Conservation (phyloP, 495 filamentous ascomycete species). For the Usnea hakonensis region DNA sequence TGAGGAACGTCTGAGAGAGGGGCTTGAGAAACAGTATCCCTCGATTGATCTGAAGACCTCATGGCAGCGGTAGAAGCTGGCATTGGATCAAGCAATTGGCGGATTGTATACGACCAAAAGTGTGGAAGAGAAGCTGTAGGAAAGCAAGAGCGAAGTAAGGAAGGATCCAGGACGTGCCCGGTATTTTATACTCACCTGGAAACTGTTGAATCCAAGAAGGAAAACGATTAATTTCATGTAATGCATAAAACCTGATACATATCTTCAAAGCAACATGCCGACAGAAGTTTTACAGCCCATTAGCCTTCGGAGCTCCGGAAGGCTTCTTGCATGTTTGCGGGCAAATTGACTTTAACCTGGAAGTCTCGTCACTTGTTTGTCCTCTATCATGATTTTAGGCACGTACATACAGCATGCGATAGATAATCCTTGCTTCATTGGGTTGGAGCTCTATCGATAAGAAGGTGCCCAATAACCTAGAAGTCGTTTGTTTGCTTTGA, state of each 20-base stretch:
- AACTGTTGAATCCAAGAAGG: background rate
- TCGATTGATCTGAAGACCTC: background rate
- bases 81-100: background rate
- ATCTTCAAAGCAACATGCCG: background rate
- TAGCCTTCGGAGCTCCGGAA: background rate
- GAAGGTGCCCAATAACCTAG: background rate
- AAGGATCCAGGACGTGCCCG: background rate
- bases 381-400: background rate
- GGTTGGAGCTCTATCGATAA: background rate
- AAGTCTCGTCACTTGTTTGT: background rate
- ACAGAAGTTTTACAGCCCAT: background rate
- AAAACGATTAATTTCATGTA: background rate
- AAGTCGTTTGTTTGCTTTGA: background rate
- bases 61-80: background rate
- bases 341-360: background rate
- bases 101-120: background rate
- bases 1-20: background rate
- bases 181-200: background rate
- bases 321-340: background rate
- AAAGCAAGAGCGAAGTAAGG: background rate
- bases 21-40: background rate
- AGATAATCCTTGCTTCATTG: background rate
- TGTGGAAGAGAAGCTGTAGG: background rate
- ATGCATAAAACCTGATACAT: background rate
- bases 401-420: background rate